These are phyloP conservation scores for Megacollybia marginata DNA, from an alignment of 768 basidiomycete species.

Conservation along the genomic window DNA sequence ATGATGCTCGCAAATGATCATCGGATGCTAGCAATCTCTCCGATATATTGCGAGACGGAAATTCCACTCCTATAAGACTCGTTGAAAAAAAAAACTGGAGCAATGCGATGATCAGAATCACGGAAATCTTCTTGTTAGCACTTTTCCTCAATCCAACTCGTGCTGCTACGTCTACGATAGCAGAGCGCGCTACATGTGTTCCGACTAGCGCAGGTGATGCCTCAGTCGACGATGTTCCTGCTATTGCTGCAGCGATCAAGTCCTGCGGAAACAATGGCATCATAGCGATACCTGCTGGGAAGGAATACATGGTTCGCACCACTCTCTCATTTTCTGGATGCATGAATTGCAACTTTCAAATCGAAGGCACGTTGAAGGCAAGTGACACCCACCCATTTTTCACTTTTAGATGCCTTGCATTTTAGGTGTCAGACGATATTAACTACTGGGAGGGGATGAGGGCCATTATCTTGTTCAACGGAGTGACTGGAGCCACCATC, in stretches of 20 bases:
- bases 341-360: conserved; percentile 19
- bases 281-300: conserved; percentile 21
- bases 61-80: no score
- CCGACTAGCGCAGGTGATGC: conserved; percentile 16
- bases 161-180: conserved; percentile 1
- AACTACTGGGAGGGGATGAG: conserved; percentile 21
- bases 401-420: no score
- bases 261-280: conserved; percentile 23
- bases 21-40: no score
- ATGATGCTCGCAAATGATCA: no score
- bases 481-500: conserved; percentile 16
- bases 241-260: conserved; percentile 21
- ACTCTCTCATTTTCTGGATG: conserved; percentile 22
- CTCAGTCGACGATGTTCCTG: conserved; percentile 21
- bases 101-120: no score
- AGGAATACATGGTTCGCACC: conserved; percentile 17
- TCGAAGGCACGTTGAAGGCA: conserved; percentile 23
- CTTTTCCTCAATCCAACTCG: no score
- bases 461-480: conserved; percentile 15
- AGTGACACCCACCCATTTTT: neutral
- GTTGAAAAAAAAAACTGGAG: no score
- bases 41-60: no score
- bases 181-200: conserved; percentile 21
- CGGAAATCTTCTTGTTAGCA: no score
- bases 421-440: conserved; percentile 10